These are phyloP conservation scores for Triangularia setosa DNA, from an alignment of 2,329 filamentous ascomycete genomes.

Conservation along the genomic window DNA sequence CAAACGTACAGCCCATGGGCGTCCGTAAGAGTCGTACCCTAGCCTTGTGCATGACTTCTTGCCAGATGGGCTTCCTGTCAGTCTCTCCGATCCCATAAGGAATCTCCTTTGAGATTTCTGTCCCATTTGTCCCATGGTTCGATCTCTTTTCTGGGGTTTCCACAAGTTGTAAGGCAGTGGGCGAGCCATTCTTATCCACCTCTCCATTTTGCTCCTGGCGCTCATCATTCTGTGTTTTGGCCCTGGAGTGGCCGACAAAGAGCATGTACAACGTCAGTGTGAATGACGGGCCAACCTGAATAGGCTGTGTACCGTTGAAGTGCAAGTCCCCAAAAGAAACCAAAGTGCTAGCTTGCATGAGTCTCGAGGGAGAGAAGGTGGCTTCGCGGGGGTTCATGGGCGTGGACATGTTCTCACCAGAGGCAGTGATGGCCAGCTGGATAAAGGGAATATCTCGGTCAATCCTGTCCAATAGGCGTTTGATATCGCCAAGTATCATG, in stretches of 20 bases:
- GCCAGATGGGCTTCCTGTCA: slow-evolving; percentile 74
- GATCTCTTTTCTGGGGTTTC: background rate
- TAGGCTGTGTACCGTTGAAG: slow-evolving; percentile 62
- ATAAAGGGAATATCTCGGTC: slow-evolving; percentile 89
- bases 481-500: slow-evolving; percentile 70
- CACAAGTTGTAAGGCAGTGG: background rate
- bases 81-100: slow-evolving; percentile 46
- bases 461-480: slow-evolving; percentile 68
- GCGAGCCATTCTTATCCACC: background rate
- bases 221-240: background rate
- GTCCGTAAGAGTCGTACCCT: slow-evolving; percentile 74
- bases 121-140: slow-evolving; percentile 10
- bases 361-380: slow-evolving; percentile 81
- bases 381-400: slow-evolving; percentile 57
- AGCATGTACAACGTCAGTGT: slow-evolving; percentile 91
- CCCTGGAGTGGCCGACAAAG: slow-evolving; percentile 66
- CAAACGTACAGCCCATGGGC: slow-evolving; percentile 51
- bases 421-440: slow-evolving; percentile 90
- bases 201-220: background rate
- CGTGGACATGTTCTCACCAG: slow-evolving; percentile 80
- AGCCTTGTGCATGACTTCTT: slow-evolving; percentile 93
- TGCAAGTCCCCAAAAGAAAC: slow-evolving; percentile 82
- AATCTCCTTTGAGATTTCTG: slow-evolving; percentile 38
- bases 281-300: slow-evolving; percentile 85
- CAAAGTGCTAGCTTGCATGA: slow-evolving; percentile 90